Conservation (phyloP, 495 filamentous ascomycete genomes). For the Neurospora cerealis region DNA sequence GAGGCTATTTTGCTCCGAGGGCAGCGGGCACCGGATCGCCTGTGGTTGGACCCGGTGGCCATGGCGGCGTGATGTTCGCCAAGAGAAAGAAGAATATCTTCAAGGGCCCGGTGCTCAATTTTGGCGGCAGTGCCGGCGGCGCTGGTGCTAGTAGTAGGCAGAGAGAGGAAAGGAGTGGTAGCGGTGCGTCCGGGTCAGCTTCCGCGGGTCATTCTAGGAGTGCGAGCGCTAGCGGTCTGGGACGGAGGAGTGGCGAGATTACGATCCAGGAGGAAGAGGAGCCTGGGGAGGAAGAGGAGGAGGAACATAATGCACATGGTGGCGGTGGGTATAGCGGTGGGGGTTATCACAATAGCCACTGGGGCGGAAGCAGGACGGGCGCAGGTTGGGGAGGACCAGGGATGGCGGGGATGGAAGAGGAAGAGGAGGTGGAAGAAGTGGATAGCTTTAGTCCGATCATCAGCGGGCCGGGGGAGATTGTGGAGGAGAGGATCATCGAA, state of each 20-base stretch:
- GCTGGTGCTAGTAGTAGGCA: constrained; percentile 17
- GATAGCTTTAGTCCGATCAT: constrained; percentile 51
- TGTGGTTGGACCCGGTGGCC: constrained; percentile 15
- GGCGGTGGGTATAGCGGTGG: not conserved
- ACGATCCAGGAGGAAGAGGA: constrained; percentile 85
- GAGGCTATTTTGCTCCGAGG: not conserved
- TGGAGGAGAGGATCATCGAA: constrained; percentile 45
- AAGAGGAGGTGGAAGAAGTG: constrained; percentile 53
- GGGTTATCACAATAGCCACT: not conserved
- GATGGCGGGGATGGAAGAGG: constrained; percentile 13
- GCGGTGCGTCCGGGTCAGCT: constrained; percentile 19
- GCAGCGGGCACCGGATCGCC: not conserved
- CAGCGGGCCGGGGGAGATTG: constrained; percentile 38
- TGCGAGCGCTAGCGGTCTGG: constrained; percentile 41
- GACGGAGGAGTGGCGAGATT: constrained; percentile 50
- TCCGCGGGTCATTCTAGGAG: constrained; percentile 32
- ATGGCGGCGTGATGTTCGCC: constrained; percentile 69
- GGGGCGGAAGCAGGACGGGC: constrained; percentile 76
- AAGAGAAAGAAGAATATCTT: constrained; percentile 83
- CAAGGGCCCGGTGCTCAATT: constrained; percentile 66
- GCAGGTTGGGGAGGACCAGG: constrained; percentile 41
- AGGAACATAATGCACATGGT: constrained; percentile 2
- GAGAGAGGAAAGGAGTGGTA: not conserved
- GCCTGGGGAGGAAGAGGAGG: constrained; percentile 40
- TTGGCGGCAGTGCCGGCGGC: constrained; percentile 21